A percentile compares a stretch with the other conserved stretches of the same genome.
phyloP scores from a whole-genome alignment of 129 eudicot genomes.

The Saposhnikovia divaricata region DNA sequence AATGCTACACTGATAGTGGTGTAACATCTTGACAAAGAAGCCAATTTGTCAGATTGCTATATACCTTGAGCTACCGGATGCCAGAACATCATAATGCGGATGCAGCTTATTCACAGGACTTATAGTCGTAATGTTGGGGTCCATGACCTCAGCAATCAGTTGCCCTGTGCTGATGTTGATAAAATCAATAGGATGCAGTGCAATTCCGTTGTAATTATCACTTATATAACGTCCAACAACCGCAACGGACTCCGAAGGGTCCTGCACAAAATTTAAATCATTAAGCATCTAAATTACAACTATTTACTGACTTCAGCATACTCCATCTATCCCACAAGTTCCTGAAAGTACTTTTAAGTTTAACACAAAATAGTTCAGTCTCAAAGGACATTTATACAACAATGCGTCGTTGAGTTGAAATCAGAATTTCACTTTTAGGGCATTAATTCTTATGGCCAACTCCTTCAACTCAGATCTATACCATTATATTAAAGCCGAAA shows the following conservation, averaged over 20 bases:
- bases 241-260: constrained; percentile 83
- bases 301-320: background rate
- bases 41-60: background rate
- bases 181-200: constrained; percentile 95
- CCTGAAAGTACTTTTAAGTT: background rate
- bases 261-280: constrained; percentile 37
- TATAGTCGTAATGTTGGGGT: constrained; percentile 91
- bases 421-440: background rate
- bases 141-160: constrained; percentile 85
- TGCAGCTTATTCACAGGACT: constrained; percentile 93
- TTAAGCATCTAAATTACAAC: background rate
- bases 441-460: background rate
- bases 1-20: too few species aligned
- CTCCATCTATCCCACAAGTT: background rate
- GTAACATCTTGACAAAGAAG: background rate
- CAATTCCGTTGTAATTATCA: constrained; percentile 84
- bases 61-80: constrained; percentile 92
- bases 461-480: background rate
- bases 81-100: constrained; percentile 88
- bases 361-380: background rate
- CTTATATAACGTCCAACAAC: constrained; percentile 97
- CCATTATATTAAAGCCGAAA: too few species aligned
- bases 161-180: constrained; percentile 83
- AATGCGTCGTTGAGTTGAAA: background rate
- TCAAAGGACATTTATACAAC: background rate